Evolutionary conservation across 495 filamentous ascomycete species (phyloP), one percentile per base, ranked within the genome.

Genomic region (Penicillium tannophilum): DNA sequence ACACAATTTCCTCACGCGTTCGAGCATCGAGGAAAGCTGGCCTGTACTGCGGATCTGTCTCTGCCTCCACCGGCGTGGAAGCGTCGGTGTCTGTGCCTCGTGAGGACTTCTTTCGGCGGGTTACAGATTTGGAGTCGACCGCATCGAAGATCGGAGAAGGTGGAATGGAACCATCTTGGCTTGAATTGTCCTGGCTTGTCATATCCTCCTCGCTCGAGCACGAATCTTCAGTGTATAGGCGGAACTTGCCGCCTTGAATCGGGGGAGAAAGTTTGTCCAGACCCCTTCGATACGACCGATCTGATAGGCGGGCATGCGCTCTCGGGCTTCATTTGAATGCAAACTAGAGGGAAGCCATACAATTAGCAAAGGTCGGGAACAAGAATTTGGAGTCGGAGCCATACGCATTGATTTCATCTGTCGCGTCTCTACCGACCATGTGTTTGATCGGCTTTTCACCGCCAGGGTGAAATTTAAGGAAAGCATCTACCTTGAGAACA

Each of bases 341-440:
- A 98, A 76, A 56, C 93, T 97, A 63, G 46, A 58, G 41, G 24
- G 10, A 20, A 8, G 10, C 24, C 19, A 41, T 35, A 31, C 36
- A 9, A 48, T 54, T 28, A 64, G 54, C 14, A 12, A 39, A 45
- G 17, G 14, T 26, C 28, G 23, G 20, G 6, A 43, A 20, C 31
- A 52, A 23, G 33, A 17, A 41, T 6, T 9, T 9, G 31, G 6
- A 20, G 86, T 16, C 14, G 16, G 16, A 17, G 16, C 39, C 91
- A 56, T 82, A 97, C 91, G 84, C 88, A 73, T 89, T 92, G 65
- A 97, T 88, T 74, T 98, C 94, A 72, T 97, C 92, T 17, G 94
- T 97, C 39, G 91, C 95, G 86, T 98, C 94, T 75, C 91, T 84
- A 52, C 94, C 94, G 51, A 98, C 87, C 92, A 98, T 93, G 70